Percentiles rank a stretch among this genome's conserved stretches.
Evolutionary conservation across 345 rosid species (phyloP).

Genomic region (Eucalyptus marginata): DNA sequence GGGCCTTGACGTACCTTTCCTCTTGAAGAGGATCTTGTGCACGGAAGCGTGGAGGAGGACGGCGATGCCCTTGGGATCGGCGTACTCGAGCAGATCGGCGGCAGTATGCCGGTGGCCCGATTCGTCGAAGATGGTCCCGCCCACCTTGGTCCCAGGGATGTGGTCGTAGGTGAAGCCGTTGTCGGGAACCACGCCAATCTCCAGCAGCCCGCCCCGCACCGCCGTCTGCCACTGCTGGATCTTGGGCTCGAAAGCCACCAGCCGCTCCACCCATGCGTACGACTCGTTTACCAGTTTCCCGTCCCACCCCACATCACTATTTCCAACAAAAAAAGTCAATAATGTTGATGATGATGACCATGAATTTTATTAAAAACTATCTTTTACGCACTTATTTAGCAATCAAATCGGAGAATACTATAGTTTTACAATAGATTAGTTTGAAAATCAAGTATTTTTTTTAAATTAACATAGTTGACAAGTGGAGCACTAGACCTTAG

Average conservation of each 20-base stretch:
- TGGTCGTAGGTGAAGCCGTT: slow-evolving; percentile 32
- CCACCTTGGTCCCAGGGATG: slow-evolving; percentile 25
- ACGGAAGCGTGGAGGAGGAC: slow-evolving; percentile 24
- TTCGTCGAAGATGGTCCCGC: slow-evolving; percentile 26
- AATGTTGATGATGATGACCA: neutral
- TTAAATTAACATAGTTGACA: neutral
- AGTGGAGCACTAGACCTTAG: neutral
- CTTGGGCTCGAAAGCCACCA: slow-evolving; percentile 14
- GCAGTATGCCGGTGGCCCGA: slow-evolving; percentile 29
- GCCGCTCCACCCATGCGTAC: slow-evolving; percentile 27
- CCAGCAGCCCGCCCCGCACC: slow-evolving; percentile 17
- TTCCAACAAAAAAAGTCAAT: neutral
- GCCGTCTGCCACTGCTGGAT: slow-evolving; percentile 27
- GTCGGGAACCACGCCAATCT: slow-evolving; percentile 18
- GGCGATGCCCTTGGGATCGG: slow-evolving; percentile 4
- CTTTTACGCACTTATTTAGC: neutral
- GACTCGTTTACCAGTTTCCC: slow-evolving; percentile 15
- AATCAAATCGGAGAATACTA: neutral
- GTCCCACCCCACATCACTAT: slow-evolving; percentile 14
- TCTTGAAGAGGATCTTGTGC: slow-evolving; percentile 8
- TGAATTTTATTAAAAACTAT: neutral
- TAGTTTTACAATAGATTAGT: neutral
- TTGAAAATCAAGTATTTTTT: neutral
- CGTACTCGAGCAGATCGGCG: slow-evolving; percentile 26
- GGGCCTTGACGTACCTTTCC: neutral